These are phyloP conservation scores for Musa acuminata DNA, from an alignment of 176 grass and related monocot species.

Conservation along the genomic window DNA sequence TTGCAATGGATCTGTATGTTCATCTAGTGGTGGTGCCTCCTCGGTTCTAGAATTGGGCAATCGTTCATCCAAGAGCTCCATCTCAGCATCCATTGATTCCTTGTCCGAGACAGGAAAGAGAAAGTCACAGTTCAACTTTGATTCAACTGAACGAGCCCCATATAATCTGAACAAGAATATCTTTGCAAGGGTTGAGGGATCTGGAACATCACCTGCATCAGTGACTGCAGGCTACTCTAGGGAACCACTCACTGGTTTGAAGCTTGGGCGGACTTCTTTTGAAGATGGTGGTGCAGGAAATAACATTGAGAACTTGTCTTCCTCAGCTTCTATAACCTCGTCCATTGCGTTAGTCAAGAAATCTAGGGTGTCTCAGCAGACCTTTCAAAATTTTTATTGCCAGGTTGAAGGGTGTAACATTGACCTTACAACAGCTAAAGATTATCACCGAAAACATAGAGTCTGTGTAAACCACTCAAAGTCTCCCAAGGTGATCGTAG, in stretches of 20 bases:
- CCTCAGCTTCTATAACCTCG: background rate
- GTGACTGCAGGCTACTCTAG: background rate
- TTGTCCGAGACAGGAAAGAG: conserved; percentile 10
- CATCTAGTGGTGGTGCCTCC: conserved; percentile 33
- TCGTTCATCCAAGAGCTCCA: conserved; percentile 43
- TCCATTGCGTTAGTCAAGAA: conserved; percentile 8
- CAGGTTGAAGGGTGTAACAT: conserved; percentile 83
- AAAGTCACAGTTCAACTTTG: conserved; percentile 37
- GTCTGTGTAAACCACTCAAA: conserved; percentile 74
- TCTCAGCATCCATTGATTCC: conserved; percentile 26
- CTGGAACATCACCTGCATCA: conserved; percentile 21
- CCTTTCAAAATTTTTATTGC: conserved; percentile 24
- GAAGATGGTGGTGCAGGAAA: conserved; percentile 45
- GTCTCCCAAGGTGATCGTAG: conserved; percentile 51
- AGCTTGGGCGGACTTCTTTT: conserved; percentile 35
- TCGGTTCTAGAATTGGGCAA: conserved; percentile 41
- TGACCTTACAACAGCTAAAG: conserved; percentile 72
- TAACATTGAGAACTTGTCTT: conserved; percentile 27
- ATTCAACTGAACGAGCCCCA: conserved; percentile 6
- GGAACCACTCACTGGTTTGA: conserved; percentile 16
- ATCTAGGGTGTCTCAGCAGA: conserved; percentile 21
- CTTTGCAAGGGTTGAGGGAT: conserved; percentile 16
- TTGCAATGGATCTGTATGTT: background rate
- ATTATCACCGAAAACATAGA: conserved; percentile 77
- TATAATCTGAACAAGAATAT: background rate